phyloP scores from a whole-genome alignment of 768 basidiomycete species.

The Tricholoma matsutake region DNA sequence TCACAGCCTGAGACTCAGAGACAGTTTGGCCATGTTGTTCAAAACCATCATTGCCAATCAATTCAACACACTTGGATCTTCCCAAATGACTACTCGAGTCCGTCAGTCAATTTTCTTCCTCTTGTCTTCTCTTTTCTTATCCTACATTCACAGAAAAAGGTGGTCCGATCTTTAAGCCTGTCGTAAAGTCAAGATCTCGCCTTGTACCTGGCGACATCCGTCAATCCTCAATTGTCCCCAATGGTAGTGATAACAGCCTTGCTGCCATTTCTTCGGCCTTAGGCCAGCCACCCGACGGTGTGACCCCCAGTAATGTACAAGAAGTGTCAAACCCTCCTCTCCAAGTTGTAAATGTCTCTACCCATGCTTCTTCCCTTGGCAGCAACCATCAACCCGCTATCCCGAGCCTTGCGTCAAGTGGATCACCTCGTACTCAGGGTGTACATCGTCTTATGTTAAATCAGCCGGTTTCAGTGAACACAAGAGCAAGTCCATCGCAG shows the following conservation, averaged over 20 bases:
- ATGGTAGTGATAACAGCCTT: background rate
- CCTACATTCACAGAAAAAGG: constrained; percentile 57
- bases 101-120: constrained; percentile 48
- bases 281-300: background rate
- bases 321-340: background rate
- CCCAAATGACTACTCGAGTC: constrained; percentile 49
- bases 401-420: background rate
- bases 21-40: constrained; percentile 16
- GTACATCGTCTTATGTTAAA: background rate
- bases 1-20: too few relatives aligned
- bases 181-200: constrained; percentile 53
- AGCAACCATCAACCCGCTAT: background rate
- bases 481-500: background rate
- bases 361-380: background rate
- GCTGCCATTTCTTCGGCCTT: background rate
- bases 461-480: background rate
- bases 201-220: constrained; percentile 23
- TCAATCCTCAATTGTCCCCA: constrained; percentile 25
- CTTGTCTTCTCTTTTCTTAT: constrained; percentile 6
- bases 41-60: constrained; percentile 1
- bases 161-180: constrained; percentile 64
- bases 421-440: background rate
- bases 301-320: background rate
- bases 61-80: background rate
- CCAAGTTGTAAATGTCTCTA: background rate